phyloP scores from a whole-genome alignment of 345 rosid genomes.

The Atalantia buxifolia region DNA sequence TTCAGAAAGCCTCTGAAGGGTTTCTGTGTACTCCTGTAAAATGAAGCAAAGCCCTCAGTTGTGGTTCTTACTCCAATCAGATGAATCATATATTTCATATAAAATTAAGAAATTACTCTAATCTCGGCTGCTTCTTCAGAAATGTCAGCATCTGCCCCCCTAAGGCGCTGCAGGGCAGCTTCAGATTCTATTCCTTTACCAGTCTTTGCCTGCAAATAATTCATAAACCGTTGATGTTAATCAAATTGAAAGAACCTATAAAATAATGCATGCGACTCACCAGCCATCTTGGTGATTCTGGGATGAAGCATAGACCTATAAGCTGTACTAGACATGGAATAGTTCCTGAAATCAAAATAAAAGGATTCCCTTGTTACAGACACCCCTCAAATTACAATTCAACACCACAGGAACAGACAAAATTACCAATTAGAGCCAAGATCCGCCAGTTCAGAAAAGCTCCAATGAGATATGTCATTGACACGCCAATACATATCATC shows the following conservation, averaged over 20 bases:
- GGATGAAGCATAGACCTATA: constrained; percentile 37
- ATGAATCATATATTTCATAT: not conserved
- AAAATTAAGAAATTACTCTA: constrained; percentile 33
- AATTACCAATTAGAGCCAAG: constrained; percentile 65
- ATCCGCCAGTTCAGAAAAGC: constrained; percentile 59
- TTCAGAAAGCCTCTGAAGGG: constrained; percentile 33
- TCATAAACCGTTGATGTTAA: not conserved
- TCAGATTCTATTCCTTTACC: constrained; percentile 47
- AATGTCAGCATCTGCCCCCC: constrained; percentile 49
- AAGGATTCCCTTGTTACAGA: constrained; percentile 3
- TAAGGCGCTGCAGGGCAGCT: constrained; percentile 40
- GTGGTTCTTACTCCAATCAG: not conserved
- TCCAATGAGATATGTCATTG: constrained; percentile 65
- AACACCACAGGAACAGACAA: not conserved
- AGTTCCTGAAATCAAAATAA: constrained; percentile 23
- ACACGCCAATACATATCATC: constrained; percentile 69
- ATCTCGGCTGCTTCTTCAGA: constrained; percentile 56
- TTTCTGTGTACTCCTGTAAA: constrained; percentile 42
- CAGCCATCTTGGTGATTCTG: constrained; percentile 70
- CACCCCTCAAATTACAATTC: not conserved
- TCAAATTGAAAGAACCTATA: not conserved
- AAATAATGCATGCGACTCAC: constrained; percentile 28
- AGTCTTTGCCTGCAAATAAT: constrained; percentile 41
- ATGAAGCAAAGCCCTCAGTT: not conserved
- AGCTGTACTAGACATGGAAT: constrained; percentile 37